phyloP scores from a whole-genome alignment of 257 asterid genomes.

The Hygrophila difformis region DNA sequence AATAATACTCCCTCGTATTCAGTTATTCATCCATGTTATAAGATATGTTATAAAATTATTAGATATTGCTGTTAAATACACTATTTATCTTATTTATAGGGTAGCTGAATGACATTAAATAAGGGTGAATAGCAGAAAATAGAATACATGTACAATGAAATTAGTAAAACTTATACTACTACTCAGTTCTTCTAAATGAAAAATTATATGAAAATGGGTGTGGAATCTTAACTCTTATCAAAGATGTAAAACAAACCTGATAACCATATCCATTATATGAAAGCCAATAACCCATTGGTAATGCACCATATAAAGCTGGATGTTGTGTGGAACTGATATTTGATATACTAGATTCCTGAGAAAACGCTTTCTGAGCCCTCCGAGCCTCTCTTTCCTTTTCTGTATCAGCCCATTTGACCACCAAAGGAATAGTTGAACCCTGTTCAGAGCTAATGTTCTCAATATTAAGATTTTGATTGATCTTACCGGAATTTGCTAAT shows the following conservation, averaged over 20 bases:
- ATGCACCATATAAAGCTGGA: slow-evolving; percentile 66
- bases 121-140: slow-evolving; percentile 10
- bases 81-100: too few species aligned
- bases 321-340: slow-evolving; percentile 59
- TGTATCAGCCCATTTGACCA: slow-evolving; percentile 99
- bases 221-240: not conserved
- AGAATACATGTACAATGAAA: too few species aligned
- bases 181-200: too few species aligned
- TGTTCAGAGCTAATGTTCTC: slow-evolving; percentile 19
- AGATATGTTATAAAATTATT: too few species aligned
- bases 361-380: slow-evolving; percentile 80
- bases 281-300: slow-evolving; percentile 84
- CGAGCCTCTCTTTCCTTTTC: slow-evolving; percentile 93
- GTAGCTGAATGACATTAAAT: too few species aligned
- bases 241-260: slow-evolving; percentile 47
- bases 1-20: too few species aligned
- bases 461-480: slow-evolving; percentile 10
- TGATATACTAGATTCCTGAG: slow-evolving; percentile 44
- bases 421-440: slow-evolving; percentile 93
- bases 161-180: too few species aligned
- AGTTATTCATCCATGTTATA: too few species aligned
- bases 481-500: not conserved
- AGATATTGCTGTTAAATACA: too few species aligned
- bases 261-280: slow-evolving; percentile 87
- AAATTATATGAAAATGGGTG: too few species aligned